A percentile compares a stretch with the other conserved stretches of the same genome.
Conservation (phyloP, 2,329 filamentous ascomycete genomes). For the Metarhizium sp. region DNA sequence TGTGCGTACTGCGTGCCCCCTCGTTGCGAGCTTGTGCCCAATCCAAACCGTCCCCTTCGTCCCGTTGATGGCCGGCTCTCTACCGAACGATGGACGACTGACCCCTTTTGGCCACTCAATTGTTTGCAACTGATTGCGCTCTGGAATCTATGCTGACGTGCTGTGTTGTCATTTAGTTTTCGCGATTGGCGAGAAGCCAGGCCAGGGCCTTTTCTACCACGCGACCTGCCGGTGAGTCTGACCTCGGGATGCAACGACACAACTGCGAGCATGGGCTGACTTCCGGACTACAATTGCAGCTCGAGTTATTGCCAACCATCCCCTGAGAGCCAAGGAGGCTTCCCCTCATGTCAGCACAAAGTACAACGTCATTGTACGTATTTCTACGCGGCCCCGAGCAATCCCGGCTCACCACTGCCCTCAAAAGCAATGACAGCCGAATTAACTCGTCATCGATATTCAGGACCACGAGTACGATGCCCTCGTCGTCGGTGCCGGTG, state of each 20-base stretch:
- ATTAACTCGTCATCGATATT: constrained; percentile 9
- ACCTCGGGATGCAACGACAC: neutral
- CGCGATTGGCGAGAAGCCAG: constrained; percentile 52
- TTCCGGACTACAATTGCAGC: constrained; percentile 36
- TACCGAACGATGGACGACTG: neutral
- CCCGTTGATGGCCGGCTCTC: neutral
- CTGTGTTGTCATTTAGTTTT: constrained; percentile 39
- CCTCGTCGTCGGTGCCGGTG: constrained; percentile 80
- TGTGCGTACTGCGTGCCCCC: constrained; percentile 32
- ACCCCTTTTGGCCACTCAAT: neutral
- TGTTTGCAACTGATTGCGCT: neutral
- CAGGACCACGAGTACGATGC: constrained; percentile 98
- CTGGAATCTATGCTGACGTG: neutral
- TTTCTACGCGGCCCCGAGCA: neutral
- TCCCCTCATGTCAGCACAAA: constrained; percentile 78
- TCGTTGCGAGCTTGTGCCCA: neutral
- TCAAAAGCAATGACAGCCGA: constrained; percentile 31
- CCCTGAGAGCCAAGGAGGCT: constrained; percentile 87
- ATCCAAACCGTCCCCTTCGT: neutral
- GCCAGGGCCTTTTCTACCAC: constrained; percentile 81
- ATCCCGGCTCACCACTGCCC: neutral
- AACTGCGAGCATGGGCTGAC: neutral
- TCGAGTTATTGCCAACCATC: constrained; percentile 76
- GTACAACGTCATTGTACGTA: constrained; percentile 84
- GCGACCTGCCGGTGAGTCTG: constrained; percentile 59